A percentile compares a stretch with the other conserved stretches of the same genome.
phyloP scores from a whole-genome alignment of 108 stramenopile genomes.

The Cylindrotheca closterium region DNA sequence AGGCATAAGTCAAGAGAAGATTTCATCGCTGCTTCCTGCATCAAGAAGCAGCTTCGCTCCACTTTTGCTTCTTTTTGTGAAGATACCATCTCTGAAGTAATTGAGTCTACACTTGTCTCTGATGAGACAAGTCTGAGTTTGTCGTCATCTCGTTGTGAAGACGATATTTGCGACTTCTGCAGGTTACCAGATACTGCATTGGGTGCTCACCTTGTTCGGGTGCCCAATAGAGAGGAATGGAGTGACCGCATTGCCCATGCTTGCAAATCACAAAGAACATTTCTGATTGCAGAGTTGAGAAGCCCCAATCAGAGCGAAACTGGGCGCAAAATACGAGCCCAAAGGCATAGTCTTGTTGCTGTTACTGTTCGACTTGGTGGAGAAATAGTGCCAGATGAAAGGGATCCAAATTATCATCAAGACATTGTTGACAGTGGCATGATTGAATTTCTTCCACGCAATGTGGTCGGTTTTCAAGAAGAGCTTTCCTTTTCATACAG shows the following conservation, averaged over 20 bases:
- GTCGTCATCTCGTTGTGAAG: slow-evolving; percentile 53
- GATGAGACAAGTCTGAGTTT: slow-evolving; percentile 52
- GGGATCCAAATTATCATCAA: slow-evolving; percentile 30
- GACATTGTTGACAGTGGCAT: slow-evolving; percentile 58
- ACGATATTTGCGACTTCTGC: slow-evolving; percentile 67
- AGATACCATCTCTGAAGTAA: slow-evolving; percentile 59
- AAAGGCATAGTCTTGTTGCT: slow-evolving; percentile 32
- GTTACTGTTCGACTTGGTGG: slow-evolving; percentile 72
- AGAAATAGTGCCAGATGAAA: slow-evolving; percentile 54
- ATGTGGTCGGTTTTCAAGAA: slow-evolving; percentile 63
- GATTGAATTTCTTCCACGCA: slow-evolving; percentile 70
- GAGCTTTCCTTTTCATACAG: slow-evolving; percentile 64
- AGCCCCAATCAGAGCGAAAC: slow-evolving; percentile 4
- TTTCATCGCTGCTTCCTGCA: slow-evolving; percentile 55
- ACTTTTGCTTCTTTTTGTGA: slow-evolving; percentile 80
- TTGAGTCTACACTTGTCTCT: slow-evolving; percentile 57
- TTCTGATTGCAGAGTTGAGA: slow-evolving; percentile 60
- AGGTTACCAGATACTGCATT: slow-evolving; percentile 73
- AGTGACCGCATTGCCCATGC: slow-evolving; percentile 56
- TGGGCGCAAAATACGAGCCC: background rate
- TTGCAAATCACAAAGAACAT: slow-evolving; percentile 41
- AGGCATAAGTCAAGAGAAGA: slow-evolving; percentile 73
- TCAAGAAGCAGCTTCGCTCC: slow-evolving; percentile 63
- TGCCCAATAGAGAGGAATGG: slow-evolving; percentile 80
- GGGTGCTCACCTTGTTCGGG: slow-evolving; percentile 73